Evolutionary conservation across 805 yeast genomes (phyloP).

Genomic region (Hemisphaericaspora nanyangensis): DNA sequence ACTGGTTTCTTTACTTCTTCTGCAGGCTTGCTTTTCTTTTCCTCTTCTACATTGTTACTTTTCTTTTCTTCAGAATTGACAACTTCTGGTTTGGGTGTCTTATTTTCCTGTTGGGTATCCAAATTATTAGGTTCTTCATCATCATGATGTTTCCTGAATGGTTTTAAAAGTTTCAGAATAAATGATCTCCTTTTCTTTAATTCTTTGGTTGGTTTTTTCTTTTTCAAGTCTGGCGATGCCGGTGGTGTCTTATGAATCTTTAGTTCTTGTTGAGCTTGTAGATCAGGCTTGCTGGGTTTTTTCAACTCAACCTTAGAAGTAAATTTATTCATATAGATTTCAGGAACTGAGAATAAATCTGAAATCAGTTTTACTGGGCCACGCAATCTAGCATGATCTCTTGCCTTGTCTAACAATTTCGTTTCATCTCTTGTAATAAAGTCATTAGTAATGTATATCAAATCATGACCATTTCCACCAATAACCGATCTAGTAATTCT

Average conservation of each 20-base stretch:
- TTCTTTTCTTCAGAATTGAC: constrained; percentile 1
- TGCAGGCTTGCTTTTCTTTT: background rate
- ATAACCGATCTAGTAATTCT: constrained; percentile 18
- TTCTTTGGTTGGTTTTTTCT: background rate
- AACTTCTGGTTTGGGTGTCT: background rate
- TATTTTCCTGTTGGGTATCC: no score
- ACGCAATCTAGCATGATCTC: background rate
- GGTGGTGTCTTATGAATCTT: no score
- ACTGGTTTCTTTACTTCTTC: background rate
- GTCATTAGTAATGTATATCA: constrained; percentile 5
- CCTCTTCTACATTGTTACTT: background rate
- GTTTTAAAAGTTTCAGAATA: background rate
- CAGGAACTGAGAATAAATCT: background rate
- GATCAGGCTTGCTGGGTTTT: background rate
- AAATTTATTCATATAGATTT: background rate
- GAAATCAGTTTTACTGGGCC: background rate
- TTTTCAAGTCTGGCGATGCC: no score
- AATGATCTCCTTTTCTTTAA: constrained; percentile 3
- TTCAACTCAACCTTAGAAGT: background rate
- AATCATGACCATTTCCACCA: constrained; percentile 13
- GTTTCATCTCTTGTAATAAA: background rate
- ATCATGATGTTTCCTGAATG: constrained; percentile 3
- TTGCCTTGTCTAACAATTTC: background rate
- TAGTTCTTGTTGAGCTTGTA: background rate
- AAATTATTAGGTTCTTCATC: no score